Evolutionary conservation across 108 stramenopile genomes (phyloP).

Genomic region (Pelagomonas calceolata): DNA sequence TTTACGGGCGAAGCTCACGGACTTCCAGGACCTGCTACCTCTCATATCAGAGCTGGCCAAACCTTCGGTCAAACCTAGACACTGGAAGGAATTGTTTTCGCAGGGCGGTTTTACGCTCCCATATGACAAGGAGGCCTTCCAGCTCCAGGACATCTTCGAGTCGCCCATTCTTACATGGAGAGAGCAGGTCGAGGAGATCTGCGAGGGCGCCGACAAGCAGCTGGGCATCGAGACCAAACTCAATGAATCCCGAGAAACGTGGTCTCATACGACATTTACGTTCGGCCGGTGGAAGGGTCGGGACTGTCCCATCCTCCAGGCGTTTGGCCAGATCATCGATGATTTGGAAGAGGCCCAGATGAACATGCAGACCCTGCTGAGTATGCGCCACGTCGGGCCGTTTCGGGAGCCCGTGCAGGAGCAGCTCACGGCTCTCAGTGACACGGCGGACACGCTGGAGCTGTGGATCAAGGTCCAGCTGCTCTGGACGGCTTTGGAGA

Average conservation of each 20-base stretch:
- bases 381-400: constrained; percentile 37
- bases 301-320: constrained; percentile 21
- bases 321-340: constrained; percentile 31
- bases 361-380: constrained; percentile 37
- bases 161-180: constrained; percentile 2
- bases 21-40: constrained; percentile 42
- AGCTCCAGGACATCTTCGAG: constrained; percentile 27
- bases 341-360: constrained; percentile 57
- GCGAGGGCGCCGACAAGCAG: constrained; percentile 53
- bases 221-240: constrained; percentile 43
- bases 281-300: constrained; percentile 40
- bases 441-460: constrained; percentile 49
- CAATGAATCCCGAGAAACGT: constrained; percentile 33
- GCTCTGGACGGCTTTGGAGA: constrained; percentile 47
- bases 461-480: constrained; percentile 51
- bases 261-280: constrained; percentile 28
- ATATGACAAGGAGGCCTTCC: constrained; percentile 29
- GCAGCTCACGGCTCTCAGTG: constrained; percentile 38
- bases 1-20: constrained; percentile 23
- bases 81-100: constrained; percentile 42
- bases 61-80: constrained; percentile 39
- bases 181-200: constrained; percentile 37
- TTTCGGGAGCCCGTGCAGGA: constrained; percentile 28
- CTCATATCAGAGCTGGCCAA: constrained; percentile 41
- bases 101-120: constrained; percentile 1